Conservation (phyloP, 1,284 basidiomycete species). For the Trichosporon ovoides region DNA sequence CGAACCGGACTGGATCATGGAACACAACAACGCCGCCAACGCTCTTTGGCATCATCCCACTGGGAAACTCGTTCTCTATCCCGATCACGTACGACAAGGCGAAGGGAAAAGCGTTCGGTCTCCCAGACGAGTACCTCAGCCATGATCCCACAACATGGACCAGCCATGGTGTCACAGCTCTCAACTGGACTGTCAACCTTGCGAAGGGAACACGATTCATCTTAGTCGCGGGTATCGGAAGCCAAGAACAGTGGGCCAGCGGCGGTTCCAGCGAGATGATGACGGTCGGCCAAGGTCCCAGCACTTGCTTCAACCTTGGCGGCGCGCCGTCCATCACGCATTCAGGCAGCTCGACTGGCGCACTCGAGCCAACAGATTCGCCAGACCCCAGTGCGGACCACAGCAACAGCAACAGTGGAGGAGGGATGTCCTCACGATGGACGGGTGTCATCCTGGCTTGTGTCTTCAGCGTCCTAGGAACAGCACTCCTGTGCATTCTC, state of each 20-base stretch:
- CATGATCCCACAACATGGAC: constrained; percentile 40
- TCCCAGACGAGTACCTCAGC: constrained; percentile 30
- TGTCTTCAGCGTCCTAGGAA: constrained; percentile 53
- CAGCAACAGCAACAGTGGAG: background rate
- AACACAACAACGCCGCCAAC: constrained; percentile 45
- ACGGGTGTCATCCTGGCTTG: constrained; percentile 51
- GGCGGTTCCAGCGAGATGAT: constrained; percentile 42
- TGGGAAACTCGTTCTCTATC: constrained; percentile 45
- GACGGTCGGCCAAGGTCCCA: constrained; percentile 43
- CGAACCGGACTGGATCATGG: constrained; percentile 11
- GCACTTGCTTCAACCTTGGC: constrained; percentile 24
- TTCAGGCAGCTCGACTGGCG: background rate
- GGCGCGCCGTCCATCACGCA: constrained; percentile 35
- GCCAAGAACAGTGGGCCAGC: constrained; percentile 41
- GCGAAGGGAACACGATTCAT: constrained; percentile 46
- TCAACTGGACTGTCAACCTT: constrained; percentile 43
- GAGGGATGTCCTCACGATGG: background rate
- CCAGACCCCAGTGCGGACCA: background rate
- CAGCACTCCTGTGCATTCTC: constrained; percentile 44
- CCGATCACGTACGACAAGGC: constrained; percentile 36
- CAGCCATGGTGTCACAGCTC: constrained; percentile 32
- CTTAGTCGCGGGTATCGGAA: constrained; percentile 44
- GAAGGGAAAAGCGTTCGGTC: constrained; percentile 27
- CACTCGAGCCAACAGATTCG: background rate
- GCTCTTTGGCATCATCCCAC: constrained; percentile 45